These are phyloP conservation scores for Stemphylium beticola DNA, from an alignment of 2,329 filamentous ascomycete species.

Conservation along the genomic window DNA sequence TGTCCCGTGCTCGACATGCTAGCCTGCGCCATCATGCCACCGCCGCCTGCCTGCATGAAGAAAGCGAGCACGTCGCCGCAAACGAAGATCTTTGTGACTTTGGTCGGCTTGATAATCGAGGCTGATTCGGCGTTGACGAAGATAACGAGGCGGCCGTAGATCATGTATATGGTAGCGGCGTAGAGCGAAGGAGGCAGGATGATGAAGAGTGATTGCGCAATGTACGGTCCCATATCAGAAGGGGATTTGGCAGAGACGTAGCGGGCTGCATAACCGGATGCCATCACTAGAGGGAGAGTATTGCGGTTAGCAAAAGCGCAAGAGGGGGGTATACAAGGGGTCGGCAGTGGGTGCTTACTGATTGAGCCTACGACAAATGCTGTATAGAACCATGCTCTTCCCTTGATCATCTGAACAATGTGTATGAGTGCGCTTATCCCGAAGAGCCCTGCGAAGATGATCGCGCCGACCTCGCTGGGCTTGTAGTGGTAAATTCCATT, in stretches of 20 bases:
- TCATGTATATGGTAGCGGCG: constrained; percentile 55
- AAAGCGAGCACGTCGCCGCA: constrained; percentile 60
- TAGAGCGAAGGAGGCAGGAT: constrained; percentile 53
- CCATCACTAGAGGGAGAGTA: constrained; percentile 23
- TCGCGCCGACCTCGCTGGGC: constrained; percentile 17
- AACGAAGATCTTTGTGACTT: constrained; percentile 63
- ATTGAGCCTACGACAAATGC: constrained; percentile 25
- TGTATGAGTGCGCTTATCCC: constrained; percentile 26
- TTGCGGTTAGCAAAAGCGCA: too few relatives aligned
- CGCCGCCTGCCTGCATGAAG: constrained; percentile 53
- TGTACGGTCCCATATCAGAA: constrained; percentile 34
- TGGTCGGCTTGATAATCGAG: constrained; percentile 50
- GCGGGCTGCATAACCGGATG: constrained; percentile 24
- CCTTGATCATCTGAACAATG: constrained; percentile 23
- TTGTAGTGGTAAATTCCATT: constrained; percentile 26
- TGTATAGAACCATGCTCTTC: constrained; percentile 33
- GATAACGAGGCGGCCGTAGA: constrained; percentile 47
- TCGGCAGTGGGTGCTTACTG: constrained; percentile 2
- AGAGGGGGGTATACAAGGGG: too few relatives aligned
- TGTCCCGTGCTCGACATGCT: constrained; percentile 24
- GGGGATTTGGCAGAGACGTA: constrained; percentile 24
- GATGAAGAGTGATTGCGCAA: constrained; percentile 46
- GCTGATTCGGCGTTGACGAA: constrained; percentile 49
- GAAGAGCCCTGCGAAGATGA: constrained; percentile 22
- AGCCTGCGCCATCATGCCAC: constrained; percentile 31